These are phyloP conservation scores for Blastomyces gilchristii DNA, from an alignment of 2,329 filamentous ascomycete genomes.

Conservation along the genomic window DNA sequence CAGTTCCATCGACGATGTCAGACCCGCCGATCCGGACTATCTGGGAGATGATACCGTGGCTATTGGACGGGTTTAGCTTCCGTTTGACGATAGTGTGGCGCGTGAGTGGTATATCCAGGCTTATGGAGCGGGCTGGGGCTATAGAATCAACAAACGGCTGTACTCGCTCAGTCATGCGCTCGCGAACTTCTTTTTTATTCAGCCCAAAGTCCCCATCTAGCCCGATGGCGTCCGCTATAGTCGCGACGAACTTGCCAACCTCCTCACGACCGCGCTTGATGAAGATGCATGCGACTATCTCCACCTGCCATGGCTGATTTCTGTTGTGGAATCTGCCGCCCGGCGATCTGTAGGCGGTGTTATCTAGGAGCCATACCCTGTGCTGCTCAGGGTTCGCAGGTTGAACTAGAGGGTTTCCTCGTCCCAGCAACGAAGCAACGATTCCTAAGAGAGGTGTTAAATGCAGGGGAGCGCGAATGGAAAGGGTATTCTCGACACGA, in stretches of 20 bases:
- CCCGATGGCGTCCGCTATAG: conserved; percentile 59
- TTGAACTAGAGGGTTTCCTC: conserved; percentile 48
- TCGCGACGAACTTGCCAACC: conserved; percentile 57
- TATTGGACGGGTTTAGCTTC: conserved; percentile 57
- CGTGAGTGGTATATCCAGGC: conserved; percentile 51
- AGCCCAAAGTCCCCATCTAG: conserved; percentile 46
- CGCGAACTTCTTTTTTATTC: conserved; percentile 44
- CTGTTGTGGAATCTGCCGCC: conserved; percentile 28
- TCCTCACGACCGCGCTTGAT: conserved; percentile 58
- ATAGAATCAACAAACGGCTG: conserved; percentile 68
- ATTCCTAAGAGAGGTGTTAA: conserved; percentile 14
- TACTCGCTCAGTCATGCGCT: conserved; percentile 49
- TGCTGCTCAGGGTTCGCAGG: conserved; percentile 54
- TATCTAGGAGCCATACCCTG: conserved; percentile 82
- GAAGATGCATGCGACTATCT: conserved; percentile 77
- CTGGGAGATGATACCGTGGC: conserved; percentile 62
- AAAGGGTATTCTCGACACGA: conserved; percentile 13
- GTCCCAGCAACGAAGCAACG: conserved; percentile 27
- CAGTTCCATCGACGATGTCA: conserved; percentile 39
- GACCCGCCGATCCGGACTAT: conserved; percentile 41
- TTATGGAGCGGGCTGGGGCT: conserved; percentile 57
- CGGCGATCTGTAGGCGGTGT: conserved; percentile 59
- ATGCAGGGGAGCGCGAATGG: conserved; percentile 8
- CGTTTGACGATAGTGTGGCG: conserved; percentile 33
- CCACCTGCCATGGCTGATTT: conserved; percentile 57